These are phyloP conservation scores for Huntiella omanensis DNA, from an alignment of 2,329 filamentous ascomycete species.

Conservation along the genomic window DNA sequence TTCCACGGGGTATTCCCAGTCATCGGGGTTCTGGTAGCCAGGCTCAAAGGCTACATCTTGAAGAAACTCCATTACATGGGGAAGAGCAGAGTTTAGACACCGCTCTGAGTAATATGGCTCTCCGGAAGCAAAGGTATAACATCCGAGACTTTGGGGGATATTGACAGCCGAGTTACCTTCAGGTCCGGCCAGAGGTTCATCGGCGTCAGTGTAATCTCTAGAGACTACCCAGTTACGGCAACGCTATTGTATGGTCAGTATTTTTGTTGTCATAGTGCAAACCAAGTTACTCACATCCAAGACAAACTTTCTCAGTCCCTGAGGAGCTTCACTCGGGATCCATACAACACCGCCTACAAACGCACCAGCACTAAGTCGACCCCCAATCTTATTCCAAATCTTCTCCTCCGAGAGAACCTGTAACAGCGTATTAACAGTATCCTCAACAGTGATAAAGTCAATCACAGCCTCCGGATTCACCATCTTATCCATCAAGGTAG, in stretches of 20 bases:
- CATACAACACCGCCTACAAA: constrained; percentile 29
- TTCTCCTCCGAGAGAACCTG: constrained; percentile 38
- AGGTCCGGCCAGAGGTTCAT: constrained; percentile 33
- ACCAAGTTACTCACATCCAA: constrained; percentile 23
- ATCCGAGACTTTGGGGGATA: constrained; percentile 31
- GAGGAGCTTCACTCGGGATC: constrained; percentile 22
- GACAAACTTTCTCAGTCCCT: constrained; percentile 30
- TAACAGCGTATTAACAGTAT: constrained; percentile 36
- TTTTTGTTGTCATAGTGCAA: not conserved
- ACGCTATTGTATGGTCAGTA: constrained; percentile 23
- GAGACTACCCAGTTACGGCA: constrained; percentile 43
- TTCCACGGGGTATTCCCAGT: not conserved
- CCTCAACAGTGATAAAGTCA: constrained; percentile 53
- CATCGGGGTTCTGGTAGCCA: constrained; percentile 23
- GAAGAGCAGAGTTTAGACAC: constrained; percentile 37
- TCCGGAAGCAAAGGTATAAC: constrained; percentile 51
- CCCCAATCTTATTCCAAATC: constrained; percentile 28
- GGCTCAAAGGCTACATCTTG: constrained; percentile 29
- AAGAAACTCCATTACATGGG: constrained; percentile 42
- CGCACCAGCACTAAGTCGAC: constrained; percentile 28
- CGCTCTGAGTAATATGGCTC: constrained; percentile 39
- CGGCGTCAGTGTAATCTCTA: constrained; percentile 13
- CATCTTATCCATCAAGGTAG: constrained; percentile 35
- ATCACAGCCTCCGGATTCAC: constrained; percentile 33
- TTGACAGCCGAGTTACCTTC: constrained; percentile 25